These are phyloP conservation scores for Hygrocybe punicea DNA, from an alignment of 768 basidiomycete species.

Conservation along the genomic window DNA sequence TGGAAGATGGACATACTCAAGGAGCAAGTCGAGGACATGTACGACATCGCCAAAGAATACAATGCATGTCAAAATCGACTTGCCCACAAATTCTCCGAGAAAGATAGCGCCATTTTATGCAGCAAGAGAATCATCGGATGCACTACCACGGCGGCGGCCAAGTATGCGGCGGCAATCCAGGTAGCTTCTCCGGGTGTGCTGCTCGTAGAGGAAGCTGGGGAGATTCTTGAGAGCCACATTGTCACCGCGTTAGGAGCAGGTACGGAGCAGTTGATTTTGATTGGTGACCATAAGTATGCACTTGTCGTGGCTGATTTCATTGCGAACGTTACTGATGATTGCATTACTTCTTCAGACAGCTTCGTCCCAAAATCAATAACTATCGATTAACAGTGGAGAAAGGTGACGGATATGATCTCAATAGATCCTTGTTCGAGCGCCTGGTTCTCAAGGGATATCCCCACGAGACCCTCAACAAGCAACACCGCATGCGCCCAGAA, in stretches of 20 bases:
- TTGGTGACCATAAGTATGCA: constrained; percentile 69
- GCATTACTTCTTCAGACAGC: constrained; percentile 43
- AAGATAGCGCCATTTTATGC: constrained; percentile 33
- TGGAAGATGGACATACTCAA: constrained; percentile 39
- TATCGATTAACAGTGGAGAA: constrained; percentile 64
- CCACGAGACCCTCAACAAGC: constrained; percentile 50
- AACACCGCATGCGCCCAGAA: constrained; percentile 75
- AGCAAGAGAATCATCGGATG: constrained; percentile 59
- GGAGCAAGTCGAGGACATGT: constrained; percentile 36
- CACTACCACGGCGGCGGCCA: constrained; percentile 69
- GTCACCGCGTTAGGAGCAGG: constrained; percentile 50
- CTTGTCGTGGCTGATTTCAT: not conserved
- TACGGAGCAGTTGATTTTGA: constrained; percentile 57
- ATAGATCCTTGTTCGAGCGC: constrained; percentile 66
- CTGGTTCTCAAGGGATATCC: constrained; percentile 61
- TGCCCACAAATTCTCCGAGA: constrained; percentile 35
- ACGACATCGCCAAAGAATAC: constrained; percentile 34
- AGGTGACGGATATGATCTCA: constrained; percentile 63
- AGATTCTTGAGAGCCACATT: constrained; percentile 60
- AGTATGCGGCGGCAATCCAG: constrained; percentile 47
- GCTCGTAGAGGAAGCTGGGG: constrained; percentile 70
- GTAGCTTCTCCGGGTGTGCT: constrained; percentile 49
- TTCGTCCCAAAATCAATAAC: constrained; percentile 69
- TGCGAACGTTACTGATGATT: not conserved
- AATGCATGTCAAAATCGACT: constrained; percentile 40